A percentile compares a stretch with the other conserved stretches of the same genome.
Evolutionary conservation across 495 filamentous ascomycete genomes (phyloP).

Genomic region (Physcia stellaris): DNA sequence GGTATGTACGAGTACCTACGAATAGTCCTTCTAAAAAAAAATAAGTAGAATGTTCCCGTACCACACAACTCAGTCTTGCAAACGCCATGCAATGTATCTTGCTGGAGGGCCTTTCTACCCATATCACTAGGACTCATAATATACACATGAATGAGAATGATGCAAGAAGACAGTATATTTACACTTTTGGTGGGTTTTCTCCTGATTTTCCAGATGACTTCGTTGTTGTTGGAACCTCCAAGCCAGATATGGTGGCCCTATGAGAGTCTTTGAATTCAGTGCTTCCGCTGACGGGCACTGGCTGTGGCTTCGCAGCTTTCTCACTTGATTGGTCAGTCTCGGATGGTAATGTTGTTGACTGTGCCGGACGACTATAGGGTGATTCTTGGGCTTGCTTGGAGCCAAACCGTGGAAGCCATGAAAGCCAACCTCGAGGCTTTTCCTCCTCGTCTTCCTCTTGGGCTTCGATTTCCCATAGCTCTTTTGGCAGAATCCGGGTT

Average conservation of each 20-base stretch:
- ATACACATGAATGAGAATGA: too few species aligned
- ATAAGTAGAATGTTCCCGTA: too few species aligned
- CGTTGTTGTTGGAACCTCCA: neutral
- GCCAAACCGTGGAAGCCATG: constrained; percentile 16
- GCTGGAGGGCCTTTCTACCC: too few species aligned
- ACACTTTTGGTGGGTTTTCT: too few species aligned
- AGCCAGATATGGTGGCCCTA: neutral
- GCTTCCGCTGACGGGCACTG: neutral
- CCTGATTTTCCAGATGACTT: too few species aligned
- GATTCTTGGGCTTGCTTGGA: neutral
- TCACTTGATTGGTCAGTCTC: neutral
- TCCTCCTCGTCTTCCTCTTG: constrained; percentile 19
- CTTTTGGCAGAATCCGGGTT: constrained; percentile 29
- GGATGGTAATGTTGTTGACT: neutral
- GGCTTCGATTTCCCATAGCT: constrained; percentile 31
- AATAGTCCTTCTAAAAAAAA: too few species aligned
- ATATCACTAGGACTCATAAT: too few species aligned
- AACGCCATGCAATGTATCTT: too few species aligned
- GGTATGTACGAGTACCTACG: too few species aligned
- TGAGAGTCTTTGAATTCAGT: neutral
- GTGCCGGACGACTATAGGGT: too few species aligned
- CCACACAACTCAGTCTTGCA: too few species aligned
- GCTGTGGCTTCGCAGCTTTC: neutral
- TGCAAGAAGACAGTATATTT: too few species aligned
- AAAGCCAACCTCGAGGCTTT: constrained; percentile 21